Conservation (phyloP, 768 basidiomycete genomes). For the Candolleomyces eurysporus region DNA sequence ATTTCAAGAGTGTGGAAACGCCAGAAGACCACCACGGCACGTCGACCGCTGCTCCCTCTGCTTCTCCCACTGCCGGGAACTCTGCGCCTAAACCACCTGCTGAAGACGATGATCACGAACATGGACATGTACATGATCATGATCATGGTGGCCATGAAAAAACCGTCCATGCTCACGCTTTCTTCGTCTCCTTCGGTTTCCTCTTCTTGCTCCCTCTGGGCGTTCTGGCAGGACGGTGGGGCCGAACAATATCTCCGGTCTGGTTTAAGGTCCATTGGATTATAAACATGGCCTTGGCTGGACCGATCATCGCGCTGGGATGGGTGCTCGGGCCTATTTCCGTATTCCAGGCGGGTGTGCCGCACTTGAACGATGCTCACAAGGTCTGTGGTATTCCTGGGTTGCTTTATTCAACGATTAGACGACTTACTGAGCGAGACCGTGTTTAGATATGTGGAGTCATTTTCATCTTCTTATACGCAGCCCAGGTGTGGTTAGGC, state of each 20-base stretch:
- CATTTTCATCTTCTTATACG: constrained; percentile 48
- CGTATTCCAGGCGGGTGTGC: constrained; percentile 37
- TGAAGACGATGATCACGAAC: background rate
- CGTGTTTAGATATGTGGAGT: constrained; percentile 47
- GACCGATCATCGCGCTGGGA: constrained; percentile 48
- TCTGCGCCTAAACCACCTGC: background rate
- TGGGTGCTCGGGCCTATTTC: constrained; percentile 48
- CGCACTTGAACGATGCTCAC: constrained; percentile 48
- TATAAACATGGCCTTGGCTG: constrained; percentile 45
- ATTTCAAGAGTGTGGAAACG: constrained; percentile 28
- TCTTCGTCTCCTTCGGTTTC: constrained; percentile 52
- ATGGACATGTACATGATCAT: constrained; percentile 11
- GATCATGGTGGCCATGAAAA: constrained; percentile 27
- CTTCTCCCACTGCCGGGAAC: background rate
- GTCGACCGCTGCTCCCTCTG: background rate
- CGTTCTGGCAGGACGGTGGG: constrained; percentile 52
- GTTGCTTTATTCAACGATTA: background rate
- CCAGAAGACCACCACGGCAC: constrained; percentile 7
- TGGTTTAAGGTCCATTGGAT: constrained; percentile 62
- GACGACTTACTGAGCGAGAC: background rate
- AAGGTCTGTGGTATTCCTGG: constrained; percentile 32
- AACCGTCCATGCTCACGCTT: constrained; percentile 51
- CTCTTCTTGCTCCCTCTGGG: constrained; percentile 55
- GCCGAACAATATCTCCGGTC: constrained; percentile 44
- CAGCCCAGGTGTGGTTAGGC: constrained; percentile 52